phyloP scores from a whole-genome alignment of 2,329 filamentous ascomycete genomes.

The Kalaharituber pfeilii region DNA sequence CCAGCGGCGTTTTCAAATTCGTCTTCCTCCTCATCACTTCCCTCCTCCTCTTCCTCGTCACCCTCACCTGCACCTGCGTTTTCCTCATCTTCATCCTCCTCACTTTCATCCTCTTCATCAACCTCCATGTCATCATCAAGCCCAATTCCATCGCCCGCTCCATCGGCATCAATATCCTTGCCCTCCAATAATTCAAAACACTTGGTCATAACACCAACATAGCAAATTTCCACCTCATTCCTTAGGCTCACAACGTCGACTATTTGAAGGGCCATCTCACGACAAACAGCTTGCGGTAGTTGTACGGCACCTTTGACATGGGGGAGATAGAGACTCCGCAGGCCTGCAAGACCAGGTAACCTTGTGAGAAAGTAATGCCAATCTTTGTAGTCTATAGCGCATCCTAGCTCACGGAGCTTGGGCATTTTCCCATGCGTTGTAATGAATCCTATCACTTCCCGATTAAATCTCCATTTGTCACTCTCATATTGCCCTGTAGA shows the following conservation, averaged over 20 bases:
- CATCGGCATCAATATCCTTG: conserved; percentile 27
- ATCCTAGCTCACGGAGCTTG: conserved; percentile 51
- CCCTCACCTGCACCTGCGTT: conserved; percentile 22
- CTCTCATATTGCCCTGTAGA: conserved; percentile 31
- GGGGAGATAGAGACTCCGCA: conserved; percentile 54
- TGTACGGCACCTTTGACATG: conserved; percentile 43
- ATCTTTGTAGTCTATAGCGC: conserved; percentile 55
- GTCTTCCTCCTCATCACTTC: conserved; percentile 13
- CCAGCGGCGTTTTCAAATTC: conserved; percentile 34
- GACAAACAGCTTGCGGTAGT: conserved; percentile 40
- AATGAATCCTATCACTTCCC: conserved; percentile 53
- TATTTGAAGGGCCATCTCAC: conserved; percentile 58
- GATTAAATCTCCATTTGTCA: conserved; percentile 50
- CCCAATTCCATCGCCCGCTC: conserved; percentile 32
- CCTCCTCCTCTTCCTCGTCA: conserved; percentile 26
- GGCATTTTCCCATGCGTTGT: conserved; percentile 55
- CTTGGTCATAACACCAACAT: conserved; percentile 57
- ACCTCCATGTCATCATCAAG: conserved; percentile 33
- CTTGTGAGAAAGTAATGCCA: conserved; percentile 71
- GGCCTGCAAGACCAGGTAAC: conserved; percentile 50
- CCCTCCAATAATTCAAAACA: conserved; percentile 67
- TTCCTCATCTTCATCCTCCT: conserved; percentile 28
- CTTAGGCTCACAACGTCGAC: conserved; percentile 61
- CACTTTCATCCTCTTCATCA: conserved; percentile 30
- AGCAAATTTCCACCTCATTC: conserved; percentile 59